Evolutionary conservation across 192 early-diverging fungal species (phyloP), one percentile per base, ranked within the genome.

Genomic region (Coemansia sp.): DNA sequence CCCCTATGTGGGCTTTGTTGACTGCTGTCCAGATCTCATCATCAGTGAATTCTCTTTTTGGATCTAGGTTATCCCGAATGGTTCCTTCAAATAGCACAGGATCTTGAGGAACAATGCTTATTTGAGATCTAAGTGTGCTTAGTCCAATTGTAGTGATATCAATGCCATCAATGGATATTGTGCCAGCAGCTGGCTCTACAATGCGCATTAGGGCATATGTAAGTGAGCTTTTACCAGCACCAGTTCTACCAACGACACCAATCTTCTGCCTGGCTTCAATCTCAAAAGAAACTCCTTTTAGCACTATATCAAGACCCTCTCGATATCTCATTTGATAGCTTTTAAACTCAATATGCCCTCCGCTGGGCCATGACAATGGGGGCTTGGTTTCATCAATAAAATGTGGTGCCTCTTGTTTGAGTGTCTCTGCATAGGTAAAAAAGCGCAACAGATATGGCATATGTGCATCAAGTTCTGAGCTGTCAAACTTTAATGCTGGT

Each of bases 131-230:
- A 20, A 95, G 71, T 8, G 58, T 58, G 1, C 76, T 72, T 19
- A 93, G 74, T 7, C 86, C 89, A 29, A 95, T 78, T 23, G 83
- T 82, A 28, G 71, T 79, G n/a, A 89, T 83, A 59, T 93, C 90
- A 9, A 92, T 56, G 9, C 85, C 87, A 66, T 97, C 93, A 54
- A 97, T 90, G 18, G 77, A 63, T 47, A 94, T 91, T 0, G 72
- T 64, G 3, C 77, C 77, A 0, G 35, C 55, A 20, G 71, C 86
- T 14, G 85, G 81, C 60, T 86, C 74, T 34, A 89, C 72, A 18
- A 55, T 55, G 14, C 83, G 80, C 57, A 87, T 87, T 42, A 89
- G 58, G 6, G 82, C 77, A 20, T 81, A 73, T 1, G 78, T 71
- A n/a, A 86, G 65, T 9, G 86, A 83, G 4, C 85, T 84, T 57